Conservation (phyloP, 495 filamentous ascomycete species). For the Daldinia childiae region DNA sequence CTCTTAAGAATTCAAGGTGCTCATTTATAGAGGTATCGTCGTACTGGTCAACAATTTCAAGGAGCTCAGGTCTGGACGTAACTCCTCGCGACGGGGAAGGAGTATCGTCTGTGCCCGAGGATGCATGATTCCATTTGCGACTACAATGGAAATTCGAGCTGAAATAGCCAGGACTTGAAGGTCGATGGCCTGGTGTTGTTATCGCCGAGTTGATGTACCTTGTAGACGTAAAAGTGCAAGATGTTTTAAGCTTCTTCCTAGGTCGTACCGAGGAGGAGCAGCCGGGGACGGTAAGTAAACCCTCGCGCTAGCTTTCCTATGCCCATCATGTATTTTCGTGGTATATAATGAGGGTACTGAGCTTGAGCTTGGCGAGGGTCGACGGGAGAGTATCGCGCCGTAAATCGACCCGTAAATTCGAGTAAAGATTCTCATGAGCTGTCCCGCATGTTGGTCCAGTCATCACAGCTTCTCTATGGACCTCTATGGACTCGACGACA, state of each 20-base stretch:
- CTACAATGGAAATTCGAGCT: constrained; percentile 7
- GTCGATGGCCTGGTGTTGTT: constrained; percentile 30
- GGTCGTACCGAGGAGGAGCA: neutral
- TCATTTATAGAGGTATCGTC: constrained; percentile 57
- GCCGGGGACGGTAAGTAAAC: constrained; percentile 11
- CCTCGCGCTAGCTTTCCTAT: constrained; percentile 2
- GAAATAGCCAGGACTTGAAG: constrained; percentile 25
- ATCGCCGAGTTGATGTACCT: constrained; percentile 31
- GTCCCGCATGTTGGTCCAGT: constrained; percentile 57
- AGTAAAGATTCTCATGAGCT: constrained; percentile 63
- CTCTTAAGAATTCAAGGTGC: constrained; percentile 54
- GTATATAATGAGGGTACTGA: constrained; percentile 24
- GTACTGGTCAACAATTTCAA: constrained; percentile 60
- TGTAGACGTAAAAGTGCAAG: constrained; percentile 1
- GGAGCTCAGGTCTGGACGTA: constrained; percentile 52
- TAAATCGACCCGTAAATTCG: constrained; percentile 63
- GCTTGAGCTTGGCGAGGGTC: constrained; percentile 49
- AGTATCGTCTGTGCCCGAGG: constrained; percentile 1
- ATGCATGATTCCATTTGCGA: constrained; percentile 39
- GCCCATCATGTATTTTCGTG: constrained; percentile 26
- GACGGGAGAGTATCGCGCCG: constrained; percentile 57
- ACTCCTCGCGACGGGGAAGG: constrained; percentile 3
- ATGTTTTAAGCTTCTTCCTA: constrained; percentile 16
- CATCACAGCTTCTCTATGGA: constrained; percentile 52
- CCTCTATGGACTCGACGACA: constrained; percentile 27